phyloP scores from a whole-genome alignment of 2,329 filamentous ascomycete genomes.

The Aspergillus eucalypticola region DNA sequence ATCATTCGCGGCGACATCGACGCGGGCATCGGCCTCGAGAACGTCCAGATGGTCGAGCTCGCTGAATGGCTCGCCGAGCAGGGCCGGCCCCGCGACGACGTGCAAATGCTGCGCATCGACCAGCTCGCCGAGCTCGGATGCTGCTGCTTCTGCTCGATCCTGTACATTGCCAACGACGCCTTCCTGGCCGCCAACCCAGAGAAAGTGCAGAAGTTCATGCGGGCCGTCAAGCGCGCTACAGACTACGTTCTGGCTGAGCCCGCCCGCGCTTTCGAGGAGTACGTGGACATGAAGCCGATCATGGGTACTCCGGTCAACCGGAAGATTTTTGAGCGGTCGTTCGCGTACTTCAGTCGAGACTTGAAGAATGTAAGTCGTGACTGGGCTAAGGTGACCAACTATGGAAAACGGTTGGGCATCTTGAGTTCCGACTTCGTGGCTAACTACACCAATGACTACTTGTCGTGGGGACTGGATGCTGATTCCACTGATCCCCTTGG shows the following conservation, averaged over 20 bases:
- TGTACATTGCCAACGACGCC: conserved; percentile 75
- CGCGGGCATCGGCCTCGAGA: conserved; percentile 75
- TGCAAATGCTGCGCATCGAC: conserved; percentile 80
- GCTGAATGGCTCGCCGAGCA: conserved; percentile 71
- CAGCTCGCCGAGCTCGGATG: conserved; percentile 76
- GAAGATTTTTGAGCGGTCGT: conserved; percentile 79
- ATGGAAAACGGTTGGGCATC: conserved; percentile 72
- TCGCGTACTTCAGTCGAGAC: conserved; percentile 73
- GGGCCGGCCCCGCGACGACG: conserved; percentile 64
- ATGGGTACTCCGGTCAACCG: conserved; percentile 69
- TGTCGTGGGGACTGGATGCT: conserved; percentile 64
- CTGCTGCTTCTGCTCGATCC: conserved; percentile 80
- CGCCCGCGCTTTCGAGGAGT: conserved; percentile 65
- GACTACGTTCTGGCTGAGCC: conserved; percentile 69
- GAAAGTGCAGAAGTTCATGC: conserved; percentile 67
- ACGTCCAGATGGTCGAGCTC: conserved; percentile 80
- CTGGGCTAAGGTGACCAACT: conserved; percentile 75
- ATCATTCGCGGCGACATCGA: conserved; percentile 73
- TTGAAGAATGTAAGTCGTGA: conserved; percentile 73
- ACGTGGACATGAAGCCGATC: conserved; percentile 69
- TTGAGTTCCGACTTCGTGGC: conserved; percentile 63
- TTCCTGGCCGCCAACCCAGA: conserved; percentile 68
- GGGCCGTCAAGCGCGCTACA: conserved; percentile 72
- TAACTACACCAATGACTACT: conserved; percentile 74
- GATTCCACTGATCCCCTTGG: conserved; percentile 68